phyloP scores from a whole-genome alignment of 2,329 filamentous ascomycete species.

The Aureobasidium sp. region DNA sequence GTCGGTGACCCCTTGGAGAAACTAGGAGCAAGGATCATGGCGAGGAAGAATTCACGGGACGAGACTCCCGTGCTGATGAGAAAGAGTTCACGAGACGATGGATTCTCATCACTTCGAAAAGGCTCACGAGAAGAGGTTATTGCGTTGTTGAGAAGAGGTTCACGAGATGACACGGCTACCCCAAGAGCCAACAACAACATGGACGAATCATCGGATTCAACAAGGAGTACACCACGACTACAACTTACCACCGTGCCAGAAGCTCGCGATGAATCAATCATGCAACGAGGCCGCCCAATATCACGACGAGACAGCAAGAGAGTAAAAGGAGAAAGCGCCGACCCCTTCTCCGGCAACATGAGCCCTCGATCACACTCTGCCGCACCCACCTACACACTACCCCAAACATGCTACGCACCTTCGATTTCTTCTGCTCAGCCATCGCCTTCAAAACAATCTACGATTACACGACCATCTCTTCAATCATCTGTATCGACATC shows the following conservation, averaged over 20 bases:
- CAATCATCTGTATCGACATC: neutral
- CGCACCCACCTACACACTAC: neutral
- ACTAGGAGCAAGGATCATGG: slow-evolving; percentile 1
- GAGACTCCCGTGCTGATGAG: neutral
- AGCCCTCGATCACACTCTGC: slow-evolving; percentile 2
- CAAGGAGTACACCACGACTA: neutral
- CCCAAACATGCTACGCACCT: neutral
- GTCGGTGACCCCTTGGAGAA: neutral
- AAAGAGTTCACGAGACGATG: neutral
- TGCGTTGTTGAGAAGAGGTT: neutral
- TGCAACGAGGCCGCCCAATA: neutral
- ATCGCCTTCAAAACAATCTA: neutral
- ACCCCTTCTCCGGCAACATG: neutral
- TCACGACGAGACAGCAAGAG: slow-evolving; percentile 6
- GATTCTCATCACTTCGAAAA: neutral
- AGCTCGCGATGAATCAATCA: slow-evolving; percentile 1
- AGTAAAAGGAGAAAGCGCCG: neutral
- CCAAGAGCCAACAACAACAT: neutral
- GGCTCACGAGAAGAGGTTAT: neutral
- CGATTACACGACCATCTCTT: neutral
- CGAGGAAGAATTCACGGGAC: slow-evolving; percentile 1
- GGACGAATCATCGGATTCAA: neutral
- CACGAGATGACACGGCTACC: neutral
- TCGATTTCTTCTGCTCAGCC: neutral
- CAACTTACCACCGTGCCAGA: slow-evolving; percentile 2